Percentiles rank a stretch among this genome's conserved stretches.
phyloP scores from a whole-genome alignment of 202 grass and related monocot species.

The Panicum hallii region DNA sequence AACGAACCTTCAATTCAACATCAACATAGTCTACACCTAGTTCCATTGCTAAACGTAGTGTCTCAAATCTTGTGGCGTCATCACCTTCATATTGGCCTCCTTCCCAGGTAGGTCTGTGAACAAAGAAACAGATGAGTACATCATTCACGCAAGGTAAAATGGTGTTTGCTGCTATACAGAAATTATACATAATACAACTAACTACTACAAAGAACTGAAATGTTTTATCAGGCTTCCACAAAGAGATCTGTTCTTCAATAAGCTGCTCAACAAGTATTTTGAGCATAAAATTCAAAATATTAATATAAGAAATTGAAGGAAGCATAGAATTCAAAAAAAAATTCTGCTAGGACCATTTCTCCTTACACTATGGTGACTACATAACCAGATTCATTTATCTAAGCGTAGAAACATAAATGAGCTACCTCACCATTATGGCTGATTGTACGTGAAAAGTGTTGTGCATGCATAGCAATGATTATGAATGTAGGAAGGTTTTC shows the following conservation, averaged over 20 bases:
- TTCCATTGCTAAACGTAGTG: conserved; percentile 81
- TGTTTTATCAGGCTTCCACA: neutral
- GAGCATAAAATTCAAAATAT: conserved; percentile 28
- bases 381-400: neutral
- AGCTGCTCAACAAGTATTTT: conserved; percentile 2
- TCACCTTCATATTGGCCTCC: conserved; percentile 94
- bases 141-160: conserved; percentile 37
- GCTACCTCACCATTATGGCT: neutral
- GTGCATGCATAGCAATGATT: neutral
- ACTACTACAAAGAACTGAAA: neutral
- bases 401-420: conserved; percentile 2
- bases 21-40: conserved; percentile 97
- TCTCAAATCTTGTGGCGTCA: conserved; percentile 69
- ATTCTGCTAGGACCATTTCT: neutral
- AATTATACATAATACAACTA: conserved; percentile 18
- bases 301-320: conserved; percentile 13
- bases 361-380: neutral
- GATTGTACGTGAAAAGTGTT: neutral
- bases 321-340: conserved; percentile 2
- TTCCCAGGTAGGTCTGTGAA: conserved; percentile 90
- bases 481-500: neutral
- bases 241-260: neutral
- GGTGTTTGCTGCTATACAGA: conserved; percentile 24
- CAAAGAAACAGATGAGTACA: conserved; percentile 42
- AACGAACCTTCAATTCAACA: conserved; percentile 96